Conservation (phyloP, 2,329 filamentous ascomycete species). For the Fusarium bulbicola region DNA sequence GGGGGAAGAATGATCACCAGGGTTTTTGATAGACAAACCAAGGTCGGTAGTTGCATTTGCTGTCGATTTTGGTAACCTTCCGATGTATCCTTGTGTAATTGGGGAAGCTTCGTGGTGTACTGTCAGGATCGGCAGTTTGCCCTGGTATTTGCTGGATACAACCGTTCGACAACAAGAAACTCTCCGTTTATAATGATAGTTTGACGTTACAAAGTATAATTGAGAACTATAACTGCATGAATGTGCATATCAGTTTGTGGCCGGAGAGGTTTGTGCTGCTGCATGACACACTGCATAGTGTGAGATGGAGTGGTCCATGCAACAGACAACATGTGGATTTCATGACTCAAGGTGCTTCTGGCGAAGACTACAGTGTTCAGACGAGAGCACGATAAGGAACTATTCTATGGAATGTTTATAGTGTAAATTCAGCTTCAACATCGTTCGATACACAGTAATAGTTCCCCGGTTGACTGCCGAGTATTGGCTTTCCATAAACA, state of each 20-base stretch:
- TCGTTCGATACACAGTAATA: neutral
- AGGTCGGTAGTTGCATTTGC: neutral
- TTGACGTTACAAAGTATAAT: neutral
- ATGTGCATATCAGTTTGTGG: neutral
- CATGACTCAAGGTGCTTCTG: neutral
- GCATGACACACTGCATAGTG: neutral
- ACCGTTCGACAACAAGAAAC: neutral
- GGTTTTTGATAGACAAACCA: neutral
- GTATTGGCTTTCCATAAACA: neutral
- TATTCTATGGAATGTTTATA: neutral
- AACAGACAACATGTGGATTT: neutral
- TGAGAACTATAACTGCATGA: neutral
- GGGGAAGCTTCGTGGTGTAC: neutral
- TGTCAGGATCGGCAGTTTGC: slow-evolving; percentile 15
- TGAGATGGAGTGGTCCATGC: neutral
- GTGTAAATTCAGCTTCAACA: neutral
- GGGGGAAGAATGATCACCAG: slow-evolving; percentile 5
- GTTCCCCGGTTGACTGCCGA: neutral
- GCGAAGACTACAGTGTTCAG: neutral
- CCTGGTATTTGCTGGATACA: neutral
- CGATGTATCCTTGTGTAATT: slow-evolving; percentile 1
- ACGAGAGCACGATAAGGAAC: neutral
- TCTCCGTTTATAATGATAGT: neutral
- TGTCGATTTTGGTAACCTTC: neutral
- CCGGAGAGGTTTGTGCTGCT: neutral